phyloP scores from a whole-genome alignment of 2,329 filamentous ascomycete species.

The Arthroderma sp. region DNA sequence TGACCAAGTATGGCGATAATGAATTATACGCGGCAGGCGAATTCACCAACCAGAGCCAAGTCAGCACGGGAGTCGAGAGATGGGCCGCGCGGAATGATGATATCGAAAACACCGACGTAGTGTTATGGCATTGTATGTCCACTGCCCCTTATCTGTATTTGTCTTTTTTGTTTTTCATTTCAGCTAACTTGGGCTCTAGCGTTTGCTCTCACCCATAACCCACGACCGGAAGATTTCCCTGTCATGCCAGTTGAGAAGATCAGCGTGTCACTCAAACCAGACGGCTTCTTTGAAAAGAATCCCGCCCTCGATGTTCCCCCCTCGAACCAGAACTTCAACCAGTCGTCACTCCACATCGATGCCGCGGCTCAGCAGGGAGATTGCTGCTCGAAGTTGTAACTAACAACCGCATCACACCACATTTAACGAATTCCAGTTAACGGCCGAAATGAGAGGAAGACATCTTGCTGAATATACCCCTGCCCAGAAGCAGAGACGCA shows the following conservation, averaged over 20 bases:
- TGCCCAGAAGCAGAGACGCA: too few relatives aligned
- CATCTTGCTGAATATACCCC: too few relatives aligned
- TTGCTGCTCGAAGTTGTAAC: too few relatives aligned
- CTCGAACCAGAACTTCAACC: constrained; percentile 30
- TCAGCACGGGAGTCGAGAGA: constrained; percentile 40
- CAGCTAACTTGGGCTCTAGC: constrained; percentile 13
- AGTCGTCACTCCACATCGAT: constrained; percentile 24
- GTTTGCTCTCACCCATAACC: constrained; percentile 50
- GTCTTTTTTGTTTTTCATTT: constrained; percentile 1
- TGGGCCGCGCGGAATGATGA: constrained; percentile 37
- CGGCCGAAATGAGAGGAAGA: too few relatives aligned
- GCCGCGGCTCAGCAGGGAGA: neutral
- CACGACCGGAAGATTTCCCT: constrained; percentile 52
- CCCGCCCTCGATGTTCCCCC: constrained; percentile 36
- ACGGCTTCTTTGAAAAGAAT: constrained; percentile 41
- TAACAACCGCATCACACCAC: too few relatives aligned
- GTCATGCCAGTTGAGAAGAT: constrained; percentile 53
- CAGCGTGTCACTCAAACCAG: constrained; percentile 36
- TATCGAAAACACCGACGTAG: constrained; percentile 34
- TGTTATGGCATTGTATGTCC: constrained; percentile 27
- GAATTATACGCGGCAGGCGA: constrained; percentile 43
- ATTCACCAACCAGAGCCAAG: constrained; percentile 45
- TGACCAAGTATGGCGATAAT: constrained; percentile 41
- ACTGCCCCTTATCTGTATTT: constrained; percentile 20
- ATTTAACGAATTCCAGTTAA: too few relatives aligned